phyloP scores from a whole-genome alignment of 805 yeast species.

The Nakazawaea pomicola region DNA sequence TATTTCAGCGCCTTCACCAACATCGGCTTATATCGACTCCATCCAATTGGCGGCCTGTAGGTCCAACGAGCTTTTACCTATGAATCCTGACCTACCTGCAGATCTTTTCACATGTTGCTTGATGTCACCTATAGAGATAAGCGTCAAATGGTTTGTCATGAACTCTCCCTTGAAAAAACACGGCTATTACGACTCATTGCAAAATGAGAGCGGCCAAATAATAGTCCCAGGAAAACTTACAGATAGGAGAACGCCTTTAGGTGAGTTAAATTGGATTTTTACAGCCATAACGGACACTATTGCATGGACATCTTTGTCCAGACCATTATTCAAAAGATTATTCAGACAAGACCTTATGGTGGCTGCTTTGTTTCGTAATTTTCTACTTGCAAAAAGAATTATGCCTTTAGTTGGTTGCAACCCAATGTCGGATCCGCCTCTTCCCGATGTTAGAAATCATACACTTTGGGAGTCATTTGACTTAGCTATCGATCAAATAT shows the following conservation, averaged over 20 bases:
- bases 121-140: constrained; percentile 92
- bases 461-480: constrained; percentile 99
- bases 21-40: constrained; percentile 72
- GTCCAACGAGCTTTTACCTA: constrained; percentile 79
- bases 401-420: constrained; percentile 93
- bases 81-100: constrained; percentile 94
- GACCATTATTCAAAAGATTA: constrained; percentile 82
- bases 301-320: constrained; percentile 90
- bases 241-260: constrained; percentile 91
- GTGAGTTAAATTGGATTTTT: constrained; percentile 95
- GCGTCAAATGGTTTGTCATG: constrained; percentile 86
- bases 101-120: constrained; percentile 93
- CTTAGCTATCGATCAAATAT: constrained; percentile 89
- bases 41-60: constrained; percentile 92
- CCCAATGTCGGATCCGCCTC: constrained; percentile 89
- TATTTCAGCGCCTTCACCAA: constrained; percentile 53
- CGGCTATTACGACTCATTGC: constrained; percentile 44
- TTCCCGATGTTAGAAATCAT: constrained; percentile 82
- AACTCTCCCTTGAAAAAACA: constrained; percentile 61
- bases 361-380: constrained; percentile 92
- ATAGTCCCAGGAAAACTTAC: constrained; percentile 86
- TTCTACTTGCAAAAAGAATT: constrained; percentile 83
- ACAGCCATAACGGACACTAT: constrained; percentile 97
- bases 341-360: constrained; percentile 96
- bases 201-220: constrained; percentile 48